Evolutionary conservation across 306 rosid species (phyloP).

Genomic region (Dalbergia cochinchinensis): DNA sequence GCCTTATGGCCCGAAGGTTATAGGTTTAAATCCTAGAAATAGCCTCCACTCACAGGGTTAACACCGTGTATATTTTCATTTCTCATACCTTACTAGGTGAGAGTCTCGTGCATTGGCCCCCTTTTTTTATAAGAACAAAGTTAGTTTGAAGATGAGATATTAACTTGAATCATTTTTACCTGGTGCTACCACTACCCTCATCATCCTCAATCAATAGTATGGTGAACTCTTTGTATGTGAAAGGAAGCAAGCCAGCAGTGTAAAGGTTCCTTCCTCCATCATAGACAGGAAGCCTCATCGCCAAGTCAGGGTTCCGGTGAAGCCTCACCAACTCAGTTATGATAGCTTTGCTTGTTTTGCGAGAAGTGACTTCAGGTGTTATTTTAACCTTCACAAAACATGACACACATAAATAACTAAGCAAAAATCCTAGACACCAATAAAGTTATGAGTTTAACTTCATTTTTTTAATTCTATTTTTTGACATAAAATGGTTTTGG

Average conservation of each 20-base stretch:
- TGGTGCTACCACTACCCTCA: slow-evolving; percentile 41
- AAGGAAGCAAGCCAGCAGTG: slow-evolving; percentile 62
- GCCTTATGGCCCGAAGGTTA: no score
- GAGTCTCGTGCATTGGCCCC: no score
- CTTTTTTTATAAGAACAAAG: no score
- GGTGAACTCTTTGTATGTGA: slow-evolving; percentile 51
- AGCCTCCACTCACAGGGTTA: no score
- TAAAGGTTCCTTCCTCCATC: slow-evolving; percentile 59
- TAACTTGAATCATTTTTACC: slow-evolving; percentile 42
- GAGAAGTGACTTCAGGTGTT: slow-evolving; percentile 54
- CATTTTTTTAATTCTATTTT: neutral
- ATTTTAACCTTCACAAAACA: slow-evolving; percentile 51
- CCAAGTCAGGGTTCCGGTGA: slow-evolving; percentile 50
- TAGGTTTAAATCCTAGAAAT: no score
- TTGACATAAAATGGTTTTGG: neutral
- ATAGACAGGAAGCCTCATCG: slow-evolving; percentile 56
- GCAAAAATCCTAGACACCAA: neutral
- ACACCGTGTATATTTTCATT: no score
- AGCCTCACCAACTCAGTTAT: slow-evolving; percentile 55
- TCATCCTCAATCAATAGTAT: slow-evolving; percentile 44
- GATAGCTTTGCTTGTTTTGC: slow-evolving; percentile 51
- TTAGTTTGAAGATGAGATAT: neutral
- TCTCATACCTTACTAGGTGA: no score
- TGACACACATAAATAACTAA: neutral
- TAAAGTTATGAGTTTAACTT: neutral